Conservation (phyloP, 805 yeast genomes). For the Wickerhamomyces bisporus region DNA sequence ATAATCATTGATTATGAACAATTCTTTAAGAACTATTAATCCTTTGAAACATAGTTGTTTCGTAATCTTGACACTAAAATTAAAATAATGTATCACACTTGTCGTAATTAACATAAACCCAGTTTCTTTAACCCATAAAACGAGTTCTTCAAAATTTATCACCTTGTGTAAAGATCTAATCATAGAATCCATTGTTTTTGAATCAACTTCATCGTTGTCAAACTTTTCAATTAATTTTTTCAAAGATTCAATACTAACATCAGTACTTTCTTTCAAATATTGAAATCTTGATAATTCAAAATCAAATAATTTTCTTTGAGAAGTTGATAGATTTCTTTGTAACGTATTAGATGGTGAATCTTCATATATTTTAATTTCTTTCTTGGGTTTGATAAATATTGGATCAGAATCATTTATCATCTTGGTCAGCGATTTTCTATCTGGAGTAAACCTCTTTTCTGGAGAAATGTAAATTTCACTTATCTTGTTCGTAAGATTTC, state of each 20-base stretch:
- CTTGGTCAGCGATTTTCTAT: constrained; percentile 14
- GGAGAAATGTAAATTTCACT: constrained; percentile 22
- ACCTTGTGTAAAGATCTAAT: constrained; percentile 16
- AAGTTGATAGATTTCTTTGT: not conserved
- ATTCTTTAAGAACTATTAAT: constrained; percentile 19
- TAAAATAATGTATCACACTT: constrained; percentile 16
- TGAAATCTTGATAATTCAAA: constrained; percentile 13
- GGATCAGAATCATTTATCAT: constrained; percentile 21
- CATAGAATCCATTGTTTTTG: constrained; percentile 12
- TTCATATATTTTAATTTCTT: constrained; percentile 20
- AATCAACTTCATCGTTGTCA: constrained; percentile 10
- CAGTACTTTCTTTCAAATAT: constrained; percentile 1
- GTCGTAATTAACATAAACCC: constrained; percentile 14
- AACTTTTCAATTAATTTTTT: constrained; percentile 6
- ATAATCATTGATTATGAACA: constrained; percentile 15
- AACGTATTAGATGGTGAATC: constrained; percentile 9
- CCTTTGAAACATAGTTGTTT: constrained; percentile 23
- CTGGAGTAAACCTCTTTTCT: constrained; percentile 12
- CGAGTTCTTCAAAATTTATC: constrained; percentile 7
- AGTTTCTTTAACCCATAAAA: constrained; percentile 14
- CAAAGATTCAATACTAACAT: constrained; percentile 10
- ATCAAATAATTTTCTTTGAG: constrained; percentile 15
- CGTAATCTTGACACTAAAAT: constrained; percentile 18
- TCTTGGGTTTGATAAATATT: constrained; percentile 15
- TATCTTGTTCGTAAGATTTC: constrained; percentile 16